Evolutionary conservation across 805 yeast genomes (phyloP), one percentile per base, ranked within the genome.

Genomic region (Candida fluviatilis): DNA sequence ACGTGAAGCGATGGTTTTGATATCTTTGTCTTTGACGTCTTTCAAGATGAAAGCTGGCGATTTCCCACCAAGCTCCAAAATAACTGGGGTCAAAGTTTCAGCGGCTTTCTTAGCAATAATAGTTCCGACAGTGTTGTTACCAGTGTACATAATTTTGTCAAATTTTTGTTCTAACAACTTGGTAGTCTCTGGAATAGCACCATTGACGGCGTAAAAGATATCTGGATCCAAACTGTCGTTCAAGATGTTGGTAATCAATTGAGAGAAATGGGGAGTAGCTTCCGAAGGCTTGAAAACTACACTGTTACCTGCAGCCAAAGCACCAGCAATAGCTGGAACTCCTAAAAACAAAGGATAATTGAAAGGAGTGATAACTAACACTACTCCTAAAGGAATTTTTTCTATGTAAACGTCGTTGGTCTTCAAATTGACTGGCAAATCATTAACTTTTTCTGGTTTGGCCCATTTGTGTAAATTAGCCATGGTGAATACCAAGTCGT

Each of bases 41-140:
- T 65, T 71, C 36, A 88, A 73, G 8, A 90, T 65, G 49, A 89
- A 73, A 2, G 77, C 84, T 0, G 98, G 98, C 5, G 91, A 82
- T 59, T 91, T 91, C 4, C 98, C 98, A 38, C 98, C 97, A 32
- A 90, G 69, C 62, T 90, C 98, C 44, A 90, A 70, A 6, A 84
- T 62, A 8, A 75, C 74, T 1, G 97, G 97, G 1, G 95, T 87
- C 48, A 90, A 69, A 15, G 76, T 74, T 60, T 85, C 79, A n/a
- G 91, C 93, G 1, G 97, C 96, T 32, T 84, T 84, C 42, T 69
- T 64, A 18, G 91, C 82, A 24, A 91, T 78, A 37, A 86, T 76
- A 25, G 73, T 76, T 15, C 96, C 98, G 18, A 89, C 95, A 16
- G 56, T 55, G 16, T 76, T 72, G 28, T 84, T 80, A 13, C 98